Percentiles rank a stretch among this genome's conserved stretches.
Conservation (phyloP, 495 filamentous ascomycete genomes). For the Geoglossum glabrum region DNA sequence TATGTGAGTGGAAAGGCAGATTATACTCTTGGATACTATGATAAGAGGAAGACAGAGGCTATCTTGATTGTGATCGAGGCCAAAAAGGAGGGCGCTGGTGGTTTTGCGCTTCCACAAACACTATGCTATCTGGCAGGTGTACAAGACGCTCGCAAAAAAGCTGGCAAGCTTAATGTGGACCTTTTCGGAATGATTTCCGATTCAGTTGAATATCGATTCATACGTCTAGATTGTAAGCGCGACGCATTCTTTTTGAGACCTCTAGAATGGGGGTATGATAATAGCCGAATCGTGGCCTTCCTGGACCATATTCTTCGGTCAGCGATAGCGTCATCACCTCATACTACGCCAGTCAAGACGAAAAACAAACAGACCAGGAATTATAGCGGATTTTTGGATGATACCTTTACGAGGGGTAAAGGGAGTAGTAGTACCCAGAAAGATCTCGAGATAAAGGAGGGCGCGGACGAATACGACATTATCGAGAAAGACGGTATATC, state of each 20-base stretch:
- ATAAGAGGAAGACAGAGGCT: neutral
- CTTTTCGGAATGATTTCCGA: neutral
- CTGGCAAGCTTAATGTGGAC: neutral
- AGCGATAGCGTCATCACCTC: neutral
- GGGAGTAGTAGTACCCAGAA: neutral
- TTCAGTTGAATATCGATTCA: neutral
- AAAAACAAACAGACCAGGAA: neutral
- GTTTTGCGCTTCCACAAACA: neutral
- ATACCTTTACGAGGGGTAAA: neutral
- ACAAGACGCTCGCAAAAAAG: neutral
- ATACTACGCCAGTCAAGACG: neutral
- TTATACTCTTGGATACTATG: neutral
- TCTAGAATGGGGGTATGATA: neutral
- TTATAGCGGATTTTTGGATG: neutral
- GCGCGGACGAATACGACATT: neutral
- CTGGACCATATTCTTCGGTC: neutral
- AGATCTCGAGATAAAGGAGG: neutral
- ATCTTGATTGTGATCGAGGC: neutral
- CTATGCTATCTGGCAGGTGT: neutral
- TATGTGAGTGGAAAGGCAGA: neutral
- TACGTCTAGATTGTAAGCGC: neutral
- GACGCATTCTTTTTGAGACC: neutral
- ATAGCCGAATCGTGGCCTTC: neutral
- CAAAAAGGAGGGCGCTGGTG: neutral
- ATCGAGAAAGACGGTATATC: neutral